Base-by-base conservation (phyloP, 305 asterid genomes). In the Plantago coronopus region DNA sequence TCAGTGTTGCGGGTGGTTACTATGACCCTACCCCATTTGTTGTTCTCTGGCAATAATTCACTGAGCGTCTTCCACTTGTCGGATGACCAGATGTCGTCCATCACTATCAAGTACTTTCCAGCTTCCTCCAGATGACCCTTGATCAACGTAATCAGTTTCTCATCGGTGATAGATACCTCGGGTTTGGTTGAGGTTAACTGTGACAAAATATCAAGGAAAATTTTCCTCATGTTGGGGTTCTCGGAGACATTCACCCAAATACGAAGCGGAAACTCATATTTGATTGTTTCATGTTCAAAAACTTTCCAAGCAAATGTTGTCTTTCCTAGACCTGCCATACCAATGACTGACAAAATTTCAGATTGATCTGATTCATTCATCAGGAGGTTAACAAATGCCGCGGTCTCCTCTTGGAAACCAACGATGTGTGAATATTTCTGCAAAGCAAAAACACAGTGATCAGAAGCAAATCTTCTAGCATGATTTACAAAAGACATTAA, bases 341-440 rank as follows among this genome's bases (percentile, higher is more conserved):
- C 40, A 7, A 34, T 8, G 13, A 34, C 9, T 34, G 68, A 56
- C 44, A 57, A 44, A 17, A 66, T 66, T 27, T 50, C 67, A 2
- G 59, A 40, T 1, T 59, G 6, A 22, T 25, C 38, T 19, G 37
- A 23, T 40, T 45, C 42, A 3, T 49, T 16, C 4, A 5, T 40
- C 23, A 78, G 74, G 14, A 62, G 48, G 19, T 49, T 25, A 1
- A 59, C 54, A 7, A 78, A 17, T 21, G 34, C 48, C 12, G 18
- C 44, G 25, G 49, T 64, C 64, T 62, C 79, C 11, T 64, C 67
- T 46, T 71, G 44, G 5, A 77, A 59, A 9, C 83, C 79, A 14
- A 51, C 47, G 11, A 50, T 50, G 56, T 50, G 5, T 17, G 3
- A 2, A 0, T 34, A 11, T 34, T 8, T 50, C 56, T 50, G 20